phyloP scores from a whole-genome alignment of 805 yeast species.

The Hanseniaspora osmophila region DNA sequence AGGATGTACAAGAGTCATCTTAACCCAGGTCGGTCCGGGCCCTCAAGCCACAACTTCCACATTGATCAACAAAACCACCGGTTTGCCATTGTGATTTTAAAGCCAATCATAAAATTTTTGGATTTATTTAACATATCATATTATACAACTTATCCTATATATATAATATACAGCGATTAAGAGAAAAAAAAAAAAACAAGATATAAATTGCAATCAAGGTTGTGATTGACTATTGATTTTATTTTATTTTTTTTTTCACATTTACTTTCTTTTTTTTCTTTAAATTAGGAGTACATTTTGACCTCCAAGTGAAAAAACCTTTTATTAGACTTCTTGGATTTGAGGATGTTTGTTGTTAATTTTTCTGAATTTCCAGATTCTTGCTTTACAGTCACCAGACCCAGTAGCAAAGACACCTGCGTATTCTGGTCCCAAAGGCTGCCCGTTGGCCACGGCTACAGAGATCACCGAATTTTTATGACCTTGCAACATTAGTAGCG shows the following conservation, averaged over 20 bases:
- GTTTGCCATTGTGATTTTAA: conserved; percentile 36
- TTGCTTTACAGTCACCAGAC: conserved; percentile 92
- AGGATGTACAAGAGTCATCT: conserved; percentile 73
- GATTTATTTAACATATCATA: too few species aligned
- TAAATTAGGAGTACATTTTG: too few species aligned
- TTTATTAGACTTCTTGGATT: background rate
- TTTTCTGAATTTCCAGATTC: conserved; percentile 78
- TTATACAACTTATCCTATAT: too few species aligned
- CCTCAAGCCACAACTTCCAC: conserved; percentile 49
- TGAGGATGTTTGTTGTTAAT: background rate
- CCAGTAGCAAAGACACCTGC: conserved; percentile 92
- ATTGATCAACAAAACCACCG: conserved; percentile 42
- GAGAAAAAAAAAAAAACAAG: too few species aligned
- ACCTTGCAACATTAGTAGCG: conserved; percentile 89
- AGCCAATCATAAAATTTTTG: background rate
- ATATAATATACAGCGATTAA: too few species aligned
- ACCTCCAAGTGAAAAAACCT: too few species aligned
- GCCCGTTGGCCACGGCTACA: conserved; percentile 78
- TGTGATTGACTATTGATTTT: too few species aligned
- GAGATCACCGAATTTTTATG: conserved; percentile 91
- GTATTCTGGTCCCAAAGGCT: conserved; percentile 38
- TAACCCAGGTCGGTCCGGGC: conserved; percentile 79
- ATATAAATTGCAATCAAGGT: too few species aligned
- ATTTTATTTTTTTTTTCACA: too few species aligned
- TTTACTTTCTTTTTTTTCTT: too few species aligned